phyloP scores from a whole-genome alignment of 768 basidiomycete species.

The Kwoniella heveanensis region DNA sequence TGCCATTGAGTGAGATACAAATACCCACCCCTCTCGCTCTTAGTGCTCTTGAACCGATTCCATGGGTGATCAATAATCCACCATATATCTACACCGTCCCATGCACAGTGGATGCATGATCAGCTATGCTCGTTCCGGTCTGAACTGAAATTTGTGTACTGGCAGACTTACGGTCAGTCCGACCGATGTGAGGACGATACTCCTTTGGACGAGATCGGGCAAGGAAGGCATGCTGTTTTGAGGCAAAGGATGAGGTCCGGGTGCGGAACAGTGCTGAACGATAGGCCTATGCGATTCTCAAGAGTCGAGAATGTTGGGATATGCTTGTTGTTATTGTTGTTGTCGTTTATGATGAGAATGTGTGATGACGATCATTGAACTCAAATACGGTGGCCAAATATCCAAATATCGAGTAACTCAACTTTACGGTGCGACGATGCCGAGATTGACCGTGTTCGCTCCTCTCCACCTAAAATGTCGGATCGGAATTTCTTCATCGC shows the following conservation, averaged over 20 bases:
- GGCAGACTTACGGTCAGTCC: slow-evolving; percentile 27
- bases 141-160: too few relatives aligned
- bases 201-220: slow-evolving; percentile 23
- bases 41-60: slow-evolving; percentile 18
- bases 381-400: background rate
- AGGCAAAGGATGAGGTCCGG: too few relatives aligned
- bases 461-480: background rate
- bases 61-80: slow-evolving; percentile 26
- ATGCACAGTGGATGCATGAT: too few relatives aligned
- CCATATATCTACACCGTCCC: slow-evolving; percentile 14
- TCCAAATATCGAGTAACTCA: too few relatives aligned
- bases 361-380: too few relatives aligned
- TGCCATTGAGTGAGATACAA: too few relatives aligned
- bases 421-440: background rate
- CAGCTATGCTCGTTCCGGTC: too few relatives aligned
- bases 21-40: slow-evolving; percentile 21
- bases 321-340: too few relatives aligned
- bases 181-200: slow-evolving; percentile 28
- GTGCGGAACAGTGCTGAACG: too few relatives aligned
- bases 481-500: background rate
- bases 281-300: too few relatives aligned
- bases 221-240: slow-evolving; percentile 17
- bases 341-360: too few relatives aligned
- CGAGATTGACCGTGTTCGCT: background rate
- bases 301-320: too few relatives aligned